These are phyloP conservation scores for Trichoderma gamsii DNA, from an alignment of 495 filamentous ascomycete genomes.

Conservation along the genomic window DNA sequence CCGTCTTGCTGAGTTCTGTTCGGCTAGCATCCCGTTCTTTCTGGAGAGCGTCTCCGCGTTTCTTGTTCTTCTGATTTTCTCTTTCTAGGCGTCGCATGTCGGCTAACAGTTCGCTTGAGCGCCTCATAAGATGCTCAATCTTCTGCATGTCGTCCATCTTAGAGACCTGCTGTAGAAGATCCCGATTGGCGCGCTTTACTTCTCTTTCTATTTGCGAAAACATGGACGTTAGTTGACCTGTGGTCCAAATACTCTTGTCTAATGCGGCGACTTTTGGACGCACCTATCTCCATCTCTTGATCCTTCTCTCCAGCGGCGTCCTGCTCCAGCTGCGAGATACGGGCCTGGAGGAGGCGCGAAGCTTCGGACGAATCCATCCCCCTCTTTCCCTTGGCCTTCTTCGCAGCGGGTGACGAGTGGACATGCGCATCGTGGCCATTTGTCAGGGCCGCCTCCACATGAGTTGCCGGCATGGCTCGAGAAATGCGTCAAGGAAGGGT, in stretches of 20 bases:
- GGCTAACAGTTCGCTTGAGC: conserved; percentile 81
- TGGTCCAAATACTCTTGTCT: background rate
- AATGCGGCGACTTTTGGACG: conserved; percentile 37
- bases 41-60: conserved; percentile 87
- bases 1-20: conserved; percentile 80
- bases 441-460: conserved; percentile 22
- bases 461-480: conserved; percentile 22
- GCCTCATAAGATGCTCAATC: conserved; percentile 82
- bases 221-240: background rate
- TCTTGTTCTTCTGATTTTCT: conserved; percentile 91
- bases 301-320: conserved; percentile 92
- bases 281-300: conserved; percentile 93
- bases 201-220: conserved; percentile 42
- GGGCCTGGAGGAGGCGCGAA: conserved; percentile 81
- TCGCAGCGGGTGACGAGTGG: conserved; percentile 31
- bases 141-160: conserved; percentile 67
- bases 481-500: conserved; percentile 21
- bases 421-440: conserved; percentile 31
- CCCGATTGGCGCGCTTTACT: conserved; percentile 89
- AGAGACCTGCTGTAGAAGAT: conserved; percentile 71
- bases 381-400: conserved; percentile 69
- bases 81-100: conserved; percentile 94
- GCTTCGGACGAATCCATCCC: conserved; percentile 74
- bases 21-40: conserved; percentile 90
- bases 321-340: conserved; percentile 91